Conservation (phyloP, 2,329 filamentous ascomycete species). For the Alternaria sp. region DNA sequence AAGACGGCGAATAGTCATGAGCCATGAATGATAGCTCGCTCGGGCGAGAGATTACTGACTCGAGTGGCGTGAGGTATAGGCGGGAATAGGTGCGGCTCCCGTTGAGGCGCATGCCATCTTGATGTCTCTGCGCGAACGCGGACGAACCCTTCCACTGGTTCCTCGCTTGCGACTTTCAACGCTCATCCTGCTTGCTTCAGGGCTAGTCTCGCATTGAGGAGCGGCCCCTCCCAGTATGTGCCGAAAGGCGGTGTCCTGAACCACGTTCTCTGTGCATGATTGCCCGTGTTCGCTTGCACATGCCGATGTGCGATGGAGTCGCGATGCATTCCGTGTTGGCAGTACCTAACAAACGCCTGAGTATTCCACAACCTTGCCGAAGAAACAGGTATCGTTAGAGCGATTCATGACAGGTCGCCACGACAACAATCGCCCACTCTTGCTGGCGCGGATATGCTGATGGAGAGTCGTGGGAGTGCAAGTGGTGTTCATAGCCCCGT, state of each 20-base stretch:
- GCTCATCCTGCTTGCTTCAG: neutral
- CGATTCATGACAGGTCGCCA: neutral
- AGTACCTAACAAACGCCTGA: neutral
- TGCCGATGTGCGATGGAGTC: neutral
- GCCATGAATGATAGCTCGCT: neutral
- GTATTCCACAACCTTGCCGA: neutral
- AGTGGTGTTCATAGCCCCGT: neutral
- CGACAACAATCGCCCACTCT: neutral
- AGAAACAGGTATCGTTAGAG: neutral
- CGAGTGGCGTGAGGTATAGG: neutral
- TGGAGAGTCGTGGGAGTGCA: neutral
- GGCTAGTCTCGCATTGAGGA: neutral
- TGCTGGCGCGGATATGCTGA: neutral
- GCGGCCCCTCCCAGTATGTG: neutral
- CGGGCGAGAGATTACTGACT: neutral
- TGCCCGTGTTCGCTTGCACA: neutral
- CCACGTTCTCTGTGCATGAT: neutral
- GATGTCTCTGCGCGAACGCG: neutral
- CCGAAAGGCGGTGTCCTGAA: neutral
- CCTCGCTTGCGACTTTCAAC: constrained; percentile 2
- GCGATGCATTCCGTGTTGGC: neutral
- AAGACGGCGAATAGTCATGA: neutral
- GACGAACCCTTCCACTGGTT: neutral
- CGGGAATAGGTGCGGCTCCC: neutral
- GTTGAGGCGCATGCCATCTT: neutral